Evolutionary conservation across 129 eudicot genomes (phyloP), one percentile per base, ranked within the genome.

Genomic region (Centaurea solstitialis): DNA sequence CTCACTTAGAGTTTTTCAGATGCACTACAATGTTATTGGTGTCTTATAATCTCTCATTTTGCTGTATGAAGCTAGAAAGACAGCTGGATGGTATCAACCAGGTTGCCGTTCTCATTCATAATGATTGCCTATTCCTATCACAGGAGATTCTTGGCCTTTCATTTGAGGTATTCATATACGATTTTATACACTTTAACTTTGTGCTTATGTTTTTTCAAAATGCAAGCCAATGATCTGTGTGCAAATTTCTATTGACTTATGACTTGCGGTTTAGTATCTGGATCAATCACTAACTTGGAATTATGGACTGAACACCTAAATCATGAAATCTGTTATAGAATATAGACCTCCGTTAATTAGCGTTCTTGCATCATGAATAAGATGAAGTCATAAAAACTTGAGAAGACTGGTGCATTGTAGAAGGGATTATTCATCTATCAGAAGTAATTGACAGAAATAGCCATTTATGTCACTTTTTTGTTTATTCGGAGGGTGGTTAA

Each of bases 51-150:
- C 70, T 79, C 64, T 40, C 57, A 68, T 70, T 86, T 88, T 85
- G 71, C 30, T 68, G 72, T 84, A 18, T 93, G 94, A 86, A 95
- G 99, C 90, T 92, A 84, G 97, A 93, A 81, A 88, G 94, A 83
- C 97, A 95, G 91, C 99, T 93, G 85, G 99, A 92, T 79, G 82
- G 93, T 78, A 91, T 95, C 78, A 92, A 89, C 88, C 98, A 92
- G 93, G 97, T 88, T 79, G 97, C 99, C 76, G 98, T 95, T 81
- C 93, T 95, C 78, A 88, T 95, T 84, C 97, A 95, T 91, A 95
- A 95, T 73, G 99, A 95, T 74, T 95, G 99, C 61, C 94, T 92
- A 23, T 95, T 86, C 80, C 88, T 95, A 30, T 90, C 98, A 74
- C 90, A 86, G 80, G 99, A 95, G 87, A 89, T 93, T 77, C 90